These are phyloP conservation scores for Luffa aegyptiaca DNA, from an alignment of 306 rosid species.

Conservation along the genomic window DNA sequence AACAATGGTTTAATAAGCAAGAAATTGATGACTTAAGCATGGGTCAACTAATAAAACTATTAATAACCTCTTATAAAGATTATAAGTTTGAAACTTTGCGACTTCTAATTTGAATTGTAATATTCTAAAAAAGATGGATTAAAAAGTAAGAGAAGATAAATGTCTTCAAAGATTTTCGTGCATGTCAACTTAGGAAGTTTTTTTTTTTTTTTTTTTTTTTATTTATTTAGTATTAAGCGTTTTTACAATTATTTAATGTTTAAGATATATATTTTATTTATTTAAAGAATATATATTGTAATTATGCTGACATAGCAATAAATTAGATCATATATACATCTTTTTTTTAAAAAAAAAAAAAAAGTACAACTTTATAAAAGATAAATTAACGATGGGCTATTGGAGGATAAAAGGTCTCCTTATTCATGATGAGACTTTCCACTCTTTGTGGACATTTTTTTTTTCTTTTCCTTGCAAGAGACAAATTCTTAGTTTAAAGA, in stretches of 20 bases:
- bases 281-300: neutral
- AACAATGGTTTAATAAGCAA: neutral
- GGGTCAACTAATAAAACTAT: neutral
- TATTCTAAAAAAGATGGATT: too few relatives aligned
- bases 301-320: neutral
- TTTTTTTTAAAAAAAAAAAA: neutral
- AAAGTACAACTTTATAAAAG: neutral
- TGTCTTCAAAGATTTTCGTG: too few relatives aligned
- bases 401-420: neutral
- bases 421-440: neutral
- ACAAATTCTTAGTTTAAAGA: neutral
- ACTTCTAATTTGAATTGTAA: too few relatives aligned
- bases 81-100: neutral
- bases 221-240: neutral
- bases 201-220: too few relatives aligned
- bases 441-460: neutral
- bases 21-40: neutral
- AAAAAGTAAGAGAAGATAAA: too few relatives aligned
- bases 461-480: neutral
- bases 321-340: neutral
- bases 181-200: too few relatives aligned
- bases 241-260: neutral
- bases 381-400: neutral
- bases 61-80: neutral
- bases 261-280: neutral